Conservation (phyloP, 1,139 yeast species). For the Geotrichum cucujoidarum region DNA sequence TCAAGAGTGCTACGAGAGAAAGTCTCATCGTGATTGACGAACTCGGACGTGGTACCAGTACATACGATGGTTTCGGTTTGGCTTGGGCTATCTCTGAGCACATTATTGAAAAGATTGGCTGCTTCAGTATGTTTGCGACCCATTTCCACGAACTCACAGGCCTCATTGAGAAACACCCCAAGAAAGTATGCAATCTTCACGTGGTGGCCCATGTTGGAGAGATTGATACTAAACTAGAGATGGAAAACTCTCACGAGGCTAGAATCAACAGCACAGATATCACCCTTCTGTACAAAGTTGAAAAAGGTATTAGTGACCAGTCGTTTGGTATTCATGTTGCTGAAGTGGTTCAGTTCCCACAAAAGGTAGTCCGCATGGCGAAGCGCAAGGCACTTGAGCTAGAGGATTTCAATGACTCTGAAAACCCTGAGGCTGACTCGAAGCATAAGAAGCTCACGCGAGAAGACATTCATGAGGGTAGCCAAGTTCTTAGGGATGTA, state of each 20-base stretch:
- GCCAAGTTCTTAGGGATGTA: conserved; percentile 49
- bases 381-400: conserved; percentile 86
- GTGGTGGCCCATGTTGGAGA: conserved; percentile 87
- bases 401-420: conserved; percentile 53
- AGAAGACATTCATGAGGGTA: conserved; percentile 55
- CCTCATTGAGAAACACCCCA: conserved; percentile 53
- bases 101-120: conserved; percentile 61
- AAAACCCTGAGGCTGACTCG: conserved; percentile 34
- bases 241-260: conserved; percentile 24
- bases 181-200: conserved; percentile 71
- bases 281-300: conserved; percentile 83
- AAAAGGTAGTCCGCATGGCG: conserved; percentile 86
- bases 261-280: conserved; percentile 48
- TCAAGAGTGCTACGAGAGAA: conserved; percentile 77
- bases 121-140: conserved; percentile 89
- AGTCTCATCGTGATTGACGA: conserved; percentile 91
- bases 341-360: conserved; percentile 87
- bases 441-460: conserved; percentile 37
- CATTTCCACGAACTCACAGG: conserved; percentile 94
- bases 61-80: conserved; percentile 95
- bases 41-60: conserved; percentile 92
- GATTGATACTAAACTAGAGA: conserved; percentile 28
- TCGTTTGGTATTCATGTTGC: conserved; percentile 98
- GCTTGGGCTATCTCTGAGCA: conserved; percentile 96
- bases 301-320: conserved; percentile 86